Evolutionary conservation across 192 early-diverging fungal species (phyloP), one percentile per base, ranked within the genome.

Genomic region (Entomortierella beljakovae): DNA sequence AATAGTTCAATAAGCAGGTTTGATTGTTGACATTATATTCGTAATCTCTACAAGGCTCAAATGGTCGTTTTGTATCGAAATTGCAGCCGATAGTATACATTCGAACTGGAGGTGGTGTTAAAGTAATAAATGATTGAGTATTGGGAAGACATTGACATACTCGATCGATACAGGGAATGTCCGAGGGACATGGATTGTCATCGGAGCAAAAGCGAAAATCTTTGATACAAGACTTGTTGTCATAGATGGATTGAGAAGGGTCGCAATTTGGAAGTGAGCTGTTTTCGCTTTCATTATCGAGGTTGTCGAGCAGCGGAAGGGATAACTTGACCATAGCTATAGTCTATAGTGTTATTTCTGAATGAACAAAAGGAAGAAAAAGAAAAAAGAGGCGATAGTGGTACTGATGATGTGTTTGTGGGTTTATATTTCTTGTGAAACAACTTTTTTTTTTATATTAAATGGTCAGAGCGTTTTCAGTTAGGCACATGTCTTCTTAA

Each of bases 61-160:
- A 40, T 0, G 23, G 56, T 16, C 75, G 75, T 34, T 59, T 52
- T 29, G 35, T 70, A 49, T 79, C 62, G 53, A 79, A 79, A 32
- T 79, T 57, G 25, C 75, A 79, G 20, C 75, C 75, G 50, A 79
- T 59, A 6, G 75, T 68, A 28, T 79, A 79, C 75, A 79, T 79
- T 25, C 64, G 42, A 20, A 79, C 75, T 6, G 75, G 75, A 10
- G 34, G 35, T 18, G 75, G 75, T 8, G 57, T 70, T 53, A 79
- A 29, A 15, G 75, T 79, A 62, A 79, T 70, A 28, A 48, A 79
- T 0, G 59, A 64, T 13, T 64, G 32, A 22, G 35, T 54, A 51
- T 69, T 70, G 54, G 75, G 68, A 25, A 55, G 56, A 46, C 75
- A 79, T 60, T 79, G 75, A 46, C 75, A 79, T 28, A 79, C 68